phyloP scores from a whole-genome alignment of 2,329 filamentous ascomycete species.

The Sporothrix curviconia region DNA sequence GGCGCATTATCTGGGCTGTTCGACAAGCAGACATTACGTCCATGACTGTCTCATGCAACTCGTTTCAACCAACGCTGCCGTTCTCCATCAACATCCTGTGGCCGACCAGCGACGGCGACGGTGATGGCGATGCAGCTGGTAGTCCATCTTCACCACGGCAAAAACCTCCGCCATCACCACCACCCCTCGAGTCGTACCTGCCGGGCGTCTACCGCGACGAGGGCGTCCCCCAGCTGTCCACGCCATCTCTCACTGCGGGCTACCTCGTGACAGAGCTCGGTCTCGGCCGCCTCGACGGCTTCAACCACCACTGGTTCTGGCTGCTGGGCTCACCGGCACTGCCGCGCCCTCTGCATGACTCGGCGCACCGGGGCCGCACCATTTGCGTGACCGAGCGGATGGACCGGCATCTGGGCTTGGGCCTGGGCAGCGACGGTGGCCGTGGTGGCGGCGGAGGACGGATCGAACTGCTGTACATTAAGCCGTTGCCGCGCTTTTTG shows the following conservation, averaged over 20 bases:
- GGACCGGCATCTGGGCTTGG: slow-evolving; percentile 28
- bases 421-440: slow-evolving; percentile 3
- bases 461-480: slow-evolving; percentile 26
- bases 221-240: slow-evolving; percentile 1
- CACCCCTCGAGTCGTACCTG: slow-evolving; percentile 16
- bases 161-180: background rate
- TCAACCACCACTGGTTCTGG: slow-evolving; percentile 21
- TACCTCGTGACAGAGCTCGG: slow-evolving; percentile 19
- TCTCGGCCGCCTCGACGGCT: slow-evolving; percentile 19
- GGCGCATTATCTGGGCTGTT: too few species aligned
- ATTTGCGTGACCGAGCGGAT: slow-evolving; percentile 26
- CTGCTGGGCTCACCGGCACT: slow-evolving; percentile 19
- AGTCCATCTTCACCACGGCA: too few species aligned
- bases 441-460: slow-evolving; percentile 14
- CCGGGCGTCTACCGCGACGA: slow-evolving; percentile 18
- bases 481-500: slow-evolving; percentile 31
- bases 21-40: too few species aligned
- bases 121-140: background rate
- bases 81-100: slow-evolving; percentile 18
- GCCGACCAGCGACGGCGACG: background rate
- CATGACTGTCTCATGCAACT: background rate
- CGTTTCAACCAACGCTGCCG: slow-evolving; percentile 7
- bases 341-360: slow-evolving; percentile 23
- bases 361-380: slow-evolving; percentile 17
- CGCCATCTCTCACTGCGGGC: slow-evolving; percentile 14